phyloP scores from a whole-genome alignment of 441 rosid genomes.

The Euphorbia celastroides region DNA sequence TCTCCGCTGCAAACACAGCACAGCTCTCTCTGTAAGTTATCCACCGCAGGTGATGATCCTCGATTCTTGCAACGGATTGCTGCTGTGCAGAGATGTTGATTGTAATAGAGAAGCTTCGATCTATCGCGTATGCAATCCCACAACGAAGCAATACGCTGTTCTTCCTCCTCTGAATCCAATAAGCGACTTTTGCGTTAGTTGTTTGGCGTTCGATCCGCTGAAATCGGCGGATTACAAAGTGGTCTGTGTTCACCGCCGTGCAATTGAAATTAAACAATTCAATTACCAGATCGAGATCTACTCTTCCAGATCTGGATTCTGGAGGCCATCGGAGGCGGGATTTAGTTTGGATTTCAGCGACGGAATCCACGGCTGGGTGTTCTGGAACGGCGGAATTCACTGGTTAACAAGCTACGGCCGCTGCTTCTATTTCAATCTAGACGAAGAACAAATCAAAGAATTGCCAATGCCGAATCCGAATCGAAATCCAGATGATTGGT shows the following conservation, averaged over 20 bases:
- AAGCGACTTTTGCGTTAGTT: conserved; percentile 13
- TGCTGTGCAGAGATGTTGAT: conserved; percentile 29
- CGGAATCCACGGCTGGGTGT: conserved; percentile 20
- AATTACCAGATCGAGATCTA: conserved; percentile 30
- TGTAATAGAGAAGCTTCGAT: neutral
- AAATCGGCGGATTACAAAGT: conserved; percentile 43
- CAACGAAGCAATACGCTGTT: conserved; percentile 27
- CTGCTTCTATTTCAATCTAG: conserved; percentile 26
- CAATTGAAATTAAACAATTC: neutral
- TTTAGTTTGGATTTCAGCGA: conserved; percentile 2
- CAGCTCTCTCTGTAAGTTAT: conserved; percentile 21
- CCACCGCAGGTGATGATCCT: conserved; percentile 20
- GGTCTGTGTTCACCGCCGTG: too few relatives aligned
- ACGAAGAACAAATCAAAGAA: conserved; percentile 28
- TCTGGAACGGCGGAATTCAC: conserved; percentile 37
- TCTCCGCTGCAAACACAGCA: conserved; percentile 11
- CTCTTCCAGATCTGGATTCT: conserved; percentile 31
- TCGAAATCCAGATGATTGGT: conserved; percentile 17
- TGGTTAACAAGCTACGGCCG: conserved; percentile 31
- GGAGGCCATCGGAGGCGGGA: conserved; percentile 27
- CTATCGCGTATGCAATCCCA: conserved; percentile 45
- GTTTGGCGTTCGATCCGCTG: conserved; percentile 42
- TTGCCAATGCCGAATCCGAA: conserved; percentile 29
- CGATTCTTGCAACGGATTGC: conserved; percentile 48
- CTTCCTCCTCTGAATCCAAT: conserved; percentile 12